Conservation (phyloP, 257 asterid species). For the Jasminum sambac region DNA sequence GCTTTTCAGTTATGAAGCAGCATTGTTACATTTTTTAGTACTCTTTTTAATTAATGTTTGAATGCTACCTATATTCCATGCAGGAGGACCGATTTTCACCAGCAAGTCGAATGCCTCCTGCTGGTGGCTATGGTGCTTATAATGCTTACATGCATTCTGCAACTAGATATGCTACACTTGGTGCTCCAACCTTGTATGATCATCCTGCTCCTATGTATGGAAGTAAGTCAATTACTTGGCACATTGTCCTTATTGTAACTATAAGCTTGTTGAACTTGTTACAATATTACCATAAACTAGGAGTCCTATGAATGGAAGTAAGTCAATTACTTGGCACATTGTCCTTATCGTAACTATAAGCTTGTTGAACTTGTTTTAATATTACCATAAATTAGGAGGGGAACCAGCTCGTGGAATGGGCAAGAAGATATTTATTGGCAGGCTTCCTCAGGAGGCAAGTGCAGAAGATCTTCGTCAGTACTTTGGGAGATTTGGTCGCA, state of each 20-base stretch:
- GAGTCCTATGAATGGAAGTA: no score
- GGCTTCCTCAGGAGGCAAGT: slow-evolving; percentile 99
- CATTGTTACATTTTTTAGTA: not conserved
- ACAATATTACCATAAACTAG: slow-evolving; percentile 34
- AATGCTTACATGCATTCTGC: slow-evolving; percentile 90
- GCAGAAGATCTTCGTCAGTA: slow-evolving; percentile 91
- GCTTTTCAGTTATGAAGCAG: not conserved
- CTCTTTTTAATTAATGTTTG: not conserved
- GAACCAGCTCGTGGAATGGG: slow-evolving; percentile 86
- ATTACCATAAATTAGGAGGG: slow-evolving; percentile 48
- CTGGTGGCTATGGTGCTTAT: slow-evolving; percentile 95
- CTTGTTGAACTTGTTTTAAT: slow-evolving; percentile 13
- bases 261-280: slow-evolving; percentile 6
- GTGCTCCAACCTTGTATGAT: slow-evolving; percentile 95
- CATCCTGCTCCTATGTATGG: slow-evolving; percentile 73
- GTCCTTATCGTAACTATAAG: slow-evolving; percentile 6
- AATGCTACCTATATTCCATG: not conserved
- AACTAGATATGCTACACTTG: slow-evolving; percentile 95
- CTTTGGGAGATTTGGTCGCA: slow-evolving; percentile 95
- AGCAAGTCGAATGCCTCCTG: slow-evolving; percentile 59
- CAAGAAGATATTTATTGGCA: slow-evolving; percentile 89
- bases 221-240: slow-evolving; percentile 54
- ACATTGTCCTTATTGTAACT: slow-evolving; percentile 1
- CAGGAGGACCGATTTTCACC: slow-evolving; percentile 93
- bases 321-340: no score